Conservation (phyloP, 2,329 filamentous ascomycete species). For the Penicillium sumatraense region DNA sequence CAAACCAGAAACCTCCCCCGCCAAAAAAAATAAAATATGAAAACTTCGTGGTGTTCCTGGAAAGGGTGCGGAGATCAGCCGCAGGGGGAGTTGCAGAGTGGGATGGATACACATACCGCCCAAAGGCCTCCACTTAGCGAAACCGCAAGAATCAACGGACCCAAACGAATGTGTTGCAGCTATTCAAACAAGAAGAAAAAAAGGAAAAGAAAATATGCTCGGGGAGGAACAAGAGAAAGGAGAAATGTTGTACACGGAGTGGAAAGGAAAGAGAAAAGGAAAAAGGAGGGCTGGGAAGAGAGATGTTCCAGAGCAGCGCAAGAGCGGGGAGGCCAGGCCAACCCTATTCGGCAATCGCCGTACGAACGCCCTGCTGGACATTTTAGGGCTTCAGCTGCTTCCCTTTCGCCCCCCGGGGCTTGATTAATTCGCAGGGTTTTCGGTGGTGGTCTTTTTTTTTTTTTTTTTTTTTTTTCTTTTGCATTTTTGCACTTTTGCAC, state of each 20-base stretch:
- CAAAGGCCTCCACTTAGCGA: slow-evolving; percentile 23
- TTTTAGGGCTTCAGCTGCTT: slow-evolving; percentile 7
- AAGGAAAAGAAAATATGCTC: slow-evolving; percentile 24
- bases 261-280: slow-evolving; percentile 20
- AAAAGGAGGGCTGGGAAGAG: slow-evolving; percentile 23
- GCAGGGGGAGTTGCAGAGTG: slow-evolving; percentile 30
- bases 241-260: slow-evolving; percentile 29
- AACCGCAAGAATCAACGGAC: slow-evolving; percentile 13
- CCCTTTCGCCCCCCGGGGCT: neutral
- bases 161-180: slow-evolving; percentile 31
- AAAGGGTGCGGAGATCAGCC: slow-evolving; percentile 40
- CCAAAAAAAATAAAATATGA: slow-evolving; percentile 16
- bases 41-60: slow-evolving; percentile 26
- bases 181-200: slow-evolving; percentile 21
- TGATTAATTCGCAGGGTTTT: no score
- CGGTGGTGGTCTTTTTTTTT: no score
- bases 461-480: no score
- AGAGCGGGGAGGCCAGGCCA: slow-evolving; percentile 24
- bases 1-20: slow-evolving; percentile 8
- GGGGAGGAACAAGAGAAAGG: slow-evolving; percentile 24
- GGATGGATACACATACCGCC: slow-evolving; percentile 31
- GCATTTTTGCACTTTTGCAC: no score
- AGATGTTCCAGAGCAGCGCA: slow-evolving; percentile 20
- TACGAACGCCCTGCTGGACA: slow-evolving; percentile 11
- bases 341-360: slow-evolving; percentile 27